Evolutionary conservation across 768 basidiomycete genomes (phyloP).

Genomic region (Rhizopogon vinicolor): DNA sequence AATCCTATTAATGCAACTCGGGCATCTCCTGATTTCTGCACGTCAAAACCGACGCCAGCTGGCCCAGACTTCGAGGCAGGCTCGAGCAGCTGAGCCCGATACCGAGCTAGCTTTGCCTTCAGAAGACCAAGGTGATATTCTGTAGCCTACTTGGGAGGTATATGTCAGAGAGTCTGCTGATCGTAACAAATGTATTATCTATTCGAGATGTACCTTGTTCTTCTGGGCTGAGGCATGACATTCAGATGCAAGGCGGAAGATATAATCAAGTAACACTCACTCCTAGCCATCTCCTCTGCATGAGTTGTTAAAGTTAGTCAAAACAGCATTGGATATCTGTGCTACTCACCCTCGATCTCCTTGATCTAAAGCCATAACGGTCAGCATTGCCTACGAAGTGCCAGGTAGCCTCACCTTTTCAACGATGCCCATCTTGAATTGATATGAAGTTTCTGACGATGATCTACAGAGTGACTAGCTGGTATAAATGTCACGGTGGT

Average conservation of each 20-base stretch:
- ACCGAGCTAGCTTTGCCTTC: conserved; percentile 92
- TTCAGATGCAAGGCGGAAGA: neutral
- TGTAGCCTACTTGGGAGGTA: conserved; percentile 56
- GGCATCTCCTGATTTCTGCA: conserved; percentile 85
- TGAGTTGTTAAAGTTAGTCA: neutral
- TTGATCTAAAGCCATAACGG: conserved; percentile 63
- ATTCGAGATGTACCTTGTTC: conserved; percentile 65
- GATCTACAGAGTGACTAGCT: neutral
- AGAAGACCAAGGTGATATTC: conserved; percentile 92
- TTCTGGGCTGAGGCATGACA: conserved; percentile 68
- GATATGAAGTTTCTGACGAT: neutral
- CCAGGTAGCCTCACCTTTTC: conserved; percentile 66
- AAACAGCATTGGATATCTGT: neutral
- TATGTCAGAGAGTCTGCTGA: conserved; percentile 6
- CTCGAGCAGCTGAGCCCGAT: conserved; percentile 92
- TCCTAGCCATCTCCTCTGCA: conserved; percentile 95
- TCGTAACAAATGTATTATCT: conserved; percentile 1
- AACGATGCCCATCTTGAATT: conserved; percentile 77
- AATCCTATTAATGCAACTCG: conserved; percentile 92
- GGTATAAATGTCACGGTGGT: neutral
- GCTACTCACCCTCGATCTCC: conserved; percentile 83
- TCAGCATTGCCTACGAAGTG: neutral
- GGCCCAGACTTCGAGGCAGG: conserved; percentile 81
- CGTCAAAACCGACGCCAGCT: conserved; percentile 82
- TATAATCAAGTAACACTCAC: conserved; percentile 43